Evolutionary conservation across 495 filamentous ascomycete genomes (phyloP), one percentile per base, ranked within the genome.

Genomic region (Penicillium goetzii): DNA sequence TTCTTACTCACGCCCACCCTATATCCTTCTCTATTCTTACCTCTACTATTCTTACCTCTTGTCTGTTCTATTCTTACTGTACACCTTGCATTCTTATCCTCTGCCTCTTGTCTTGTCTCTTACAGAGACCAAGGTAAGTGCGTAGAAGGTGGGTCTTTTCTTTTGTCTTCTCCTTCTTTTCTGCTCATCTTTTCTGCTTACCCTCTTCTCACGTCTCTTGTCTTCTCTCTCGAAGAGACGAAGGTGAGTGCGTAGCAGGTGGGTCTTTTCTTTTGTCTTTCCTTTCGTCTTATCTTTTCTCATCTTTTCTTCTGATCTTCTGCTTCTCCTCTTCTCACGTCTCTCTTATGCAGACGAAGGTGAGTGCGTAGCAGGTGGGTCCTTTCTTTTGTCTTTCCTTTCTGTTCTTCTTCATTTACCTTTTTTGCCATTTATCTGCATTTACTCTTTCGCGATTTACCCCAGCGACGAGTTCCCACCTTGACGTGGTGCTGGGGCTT

Each of bases 61-160:
- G 43, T 47, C 21, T 47, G 8, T 14, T 3, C 8, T 10, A 43
- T 43, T 43, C 41, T 43, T 43, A 41, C 15, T 7, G 15, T 14
- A 41, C 38, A 41, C 17, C 15, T n/a, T 15, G n/a, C 38, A 41
- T 41, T 41, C 38, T 41, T n/a, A n/a, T 32, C 30, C 30, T 32
- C 30, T 32, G 30, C 30, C 30, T 1, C 38, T 41, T 47, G 11
- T 14, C 43, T 23, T n/a, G 19, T 21, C 43, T 47, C 41, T 45
- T 0, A 30, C 6, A 8, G 10, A 47, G 43, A 12, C 19, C 0
- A 40, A 47, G 41, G 41, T 43, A 3, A 21, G 41, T 43, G 41
- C 41, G 41, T 43, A 43, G 41, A n/a, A 43, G 41, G 41, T 43
- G n/a, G n/a, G n/a, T 43, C n/a, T n/a, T 43, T 43, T 43, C n/a